A percentile compares a stretch with the other conserved stretches of the same genome.
phyloP scores from a whole-genome alignment of 805 yeast species.

The Yamadazyma sp. region DNA sequence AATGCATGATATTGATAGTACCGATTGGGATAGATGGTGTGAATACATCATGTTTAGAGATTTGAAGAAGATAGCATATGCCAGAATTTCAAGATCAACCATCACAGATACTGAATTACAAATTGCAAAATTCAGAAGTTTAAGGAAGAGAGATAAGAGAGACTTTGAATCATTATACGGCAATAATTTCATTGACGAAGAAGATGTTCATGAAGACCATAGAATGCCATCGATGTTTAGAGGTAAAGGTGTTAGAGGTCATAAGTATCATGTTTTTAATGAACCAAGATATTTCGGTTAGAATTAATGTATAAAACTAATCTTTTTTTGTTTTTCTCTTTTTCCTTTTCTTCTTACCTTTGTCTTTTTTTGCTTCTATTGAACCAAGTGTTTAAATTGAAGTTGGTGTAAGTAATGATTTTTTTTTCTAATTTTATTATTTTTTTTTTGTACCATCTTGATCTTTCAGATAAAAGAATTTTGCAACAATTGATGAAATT shows the following conservation, averaged over 20 bases:
- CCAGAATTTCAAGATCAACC: constrained; percentile 87
- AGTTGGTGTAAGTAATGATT: too few relatives aligned
- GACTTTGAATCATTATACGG: constrained; percentile 46
- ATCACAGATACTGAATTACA: constrained; percentile 97
- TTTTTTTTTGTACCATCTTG: too few relatives aligned
- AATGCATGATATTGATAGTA: constrained; percentile 89
- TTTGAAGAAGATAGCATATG: constrained; percentile 85
- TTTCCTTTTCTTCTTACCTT: too few relatives aligned
- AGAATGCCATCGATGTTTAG: constrained; percentile 76
- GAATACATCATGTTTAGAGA: constrained; percentile 90
- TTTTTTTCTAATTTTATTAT: too few relatives aligned
- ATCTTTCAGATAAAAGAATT: too few relatives aligned
- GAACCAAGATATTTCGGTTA: constrained; percentile 81
- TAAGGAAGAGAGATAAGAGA: constrained; percentile 30
- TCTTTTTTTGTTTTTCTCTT: too few relatives aligned
- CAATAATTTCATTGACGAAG: constrained; percentile 54
- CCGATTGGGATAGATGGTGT: constrained; percentile 98
- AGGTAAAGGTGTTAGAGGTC: constrained; percentile 94
- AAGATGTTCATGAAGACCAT: constrained; percentile 54
- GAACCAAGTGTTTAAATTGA: too few relatives aligned
- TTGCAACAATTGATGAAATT: too few relatives aligned
- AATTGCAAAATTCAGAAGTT: constrained; percentile 82
- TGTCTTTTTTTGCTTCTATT: too few relatives aligned
- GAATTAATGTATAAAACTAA: too few relatives aligned
- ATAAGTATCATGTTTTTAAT: constrained; percentile 89